Percentiles rank a stretch among this genome's conserved stretches.
These are phyloP conservation scores for Mallotus japonicus DNA, from an alignment of 441 rosid genomes.

Conservation along the genomic window DNA sequence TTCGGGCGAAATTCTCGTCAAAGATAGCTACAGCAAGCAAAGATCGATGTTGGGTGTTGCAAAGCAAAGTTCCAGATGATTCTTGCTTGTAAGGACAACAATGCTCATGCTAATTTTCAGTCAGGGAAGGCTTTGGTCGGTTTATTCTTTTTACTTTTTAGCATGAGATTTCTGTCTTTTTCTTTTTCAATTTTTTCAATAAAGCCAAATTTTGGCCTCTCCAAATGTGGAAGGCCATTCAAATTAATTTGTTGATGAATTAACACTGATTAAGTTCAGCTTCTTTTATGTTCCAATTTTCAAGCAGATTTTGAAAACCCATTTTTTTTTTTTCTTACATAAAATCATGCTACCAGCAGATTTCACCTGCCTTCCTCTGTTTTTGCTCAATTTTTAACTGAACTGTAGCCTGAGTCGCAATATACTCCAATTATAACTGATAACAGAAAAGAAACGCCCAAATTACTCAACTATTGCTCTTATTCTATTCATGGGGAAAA, in stretches of 20 bases:
- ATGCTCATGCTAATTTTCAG: neutral
- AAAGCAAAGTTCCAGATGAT: constrained; percentile 1
- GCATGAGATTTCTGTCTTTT: too few species aligned
- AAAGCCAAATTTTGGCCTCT: constrained; percentile 1
- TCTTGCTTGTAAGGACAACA: neutral
- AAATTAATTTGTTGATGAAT: neutral
- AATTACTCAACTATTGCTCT: neutral
- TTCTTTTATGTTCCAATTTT: neutral
- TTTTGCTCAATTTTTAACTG: neutral
- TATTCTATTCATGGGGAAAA: neutral
- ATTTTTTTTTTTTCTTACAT: too few species aligned
- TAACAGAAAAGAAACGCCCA: neutral
- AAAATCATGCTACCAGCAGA: neutral
- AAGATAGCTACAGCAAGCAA: too few species aligned
- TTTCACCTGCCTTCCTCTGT: neutral
- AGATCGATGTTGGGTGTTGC: neutral
- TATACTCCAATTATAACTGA: neutral
- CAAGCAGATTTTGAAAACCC: neutral
- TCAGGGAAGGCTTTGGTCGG: neutral
- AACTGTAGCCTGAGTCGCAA: neutral
- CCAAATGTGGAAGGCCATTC: neutral
- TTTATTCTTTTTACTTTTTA: neutral
- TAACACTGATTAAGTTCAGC: neutral
- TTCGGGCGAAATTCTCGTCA: neutral
- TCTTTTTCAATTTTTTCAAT: neutral